Evolutionary conservation across 2,329 filamentous ascomycete species (phyloP).

Genomic region (Paecilomyces dactylethromorphus): DNA sequence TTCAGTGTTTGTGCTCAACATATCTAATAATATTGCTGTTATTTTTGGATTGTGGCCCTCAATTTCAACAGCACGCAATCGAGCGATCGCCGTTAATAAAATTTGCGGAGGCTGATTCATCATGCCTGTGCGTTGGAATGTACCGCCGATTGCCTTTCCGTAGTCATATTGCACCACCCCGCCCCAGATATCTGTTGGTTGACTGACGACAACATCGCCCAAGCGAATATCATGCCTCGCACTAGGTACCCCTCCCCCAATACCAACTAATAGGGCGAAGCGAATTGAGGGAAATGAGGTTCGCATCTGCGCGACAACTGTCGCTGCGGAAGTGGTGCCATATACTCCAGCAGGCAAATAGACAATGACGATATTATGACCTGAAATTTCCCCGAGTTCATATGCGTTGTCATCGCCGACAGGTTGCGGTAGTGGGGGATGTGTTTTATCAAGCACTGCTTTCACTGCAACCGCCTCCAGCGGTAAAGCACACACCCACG

Average conservation of each 20-base stretch:
- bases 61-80: background rate
- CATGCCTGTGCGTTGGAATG: constrained; percentile 5
- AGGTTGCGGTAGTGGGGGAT: constrained; percentile 3
- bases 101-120: constrained; percentile 9
- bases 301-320: constrained; percentile 22
- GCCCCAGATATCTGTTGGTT: constrained; percentile 1
- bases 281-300: constrained; percentile 17
- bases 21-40: background rate
- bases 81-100: constrained; percentile 1
- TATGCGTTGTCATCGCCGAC: constrained; percentile 17
- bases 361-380: constrained; percentile 19
- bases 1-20: background rate
- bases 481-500: constrained; percentile 7
- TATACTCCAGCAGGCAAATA: constrained; percentile 18
- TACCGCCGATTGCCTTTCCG: constrained; percentile 1
- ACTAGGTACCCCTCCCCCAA: constrained; percentile 19
- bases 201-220: constrained; percentile 17
- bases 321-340: constrained; percentile 23
- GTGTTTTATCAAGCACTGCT: constrained; percentile 10
- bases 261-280: constrained; percentile 38
- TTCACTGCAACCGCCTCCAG: constrained; percentile 5
- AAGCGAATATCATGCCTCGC: constrained; percentile 11
- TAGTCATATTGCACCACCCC: constrained; percentile 9
- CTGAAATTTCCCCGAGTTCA: constrained; percentile 13
- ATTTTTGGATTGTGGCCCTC: background rate